Conservation (phyloP, 2,329 filamentous ascomycete species). For the Emydomyces testavorans region DNA sequence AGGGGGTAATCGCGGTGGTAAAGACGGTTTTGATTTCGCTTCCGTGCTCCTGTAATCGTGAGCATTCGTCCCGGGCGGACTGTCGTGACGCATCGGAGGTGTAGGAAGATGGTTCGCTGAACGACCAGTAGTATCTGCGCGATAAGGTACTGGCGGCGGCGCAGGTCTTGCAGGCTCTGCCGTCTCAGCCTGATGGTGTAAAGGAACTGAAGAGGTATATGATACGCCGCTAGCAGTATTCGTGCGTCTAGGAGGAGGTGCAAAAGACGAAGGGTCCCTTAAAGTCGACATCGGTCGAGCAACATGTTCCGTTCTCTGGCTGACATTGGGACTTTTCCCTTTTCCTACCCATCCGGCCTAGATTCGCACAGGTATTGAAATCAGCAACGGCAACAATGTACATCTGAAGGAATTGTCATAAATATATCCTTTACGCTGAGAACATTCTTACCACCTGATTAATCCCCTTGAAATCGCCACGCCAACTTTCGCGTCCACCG, state of each 20-base stretch:
- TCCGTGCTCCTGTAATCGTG: too few relatives aligned
- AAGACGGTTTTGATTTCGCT: constrained; percentile 39
- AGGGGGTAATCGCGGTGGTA: constrained; percentile 62
- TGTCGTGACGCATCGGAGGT: constrained; percentile 48
- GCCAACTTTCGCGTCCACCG: constrained; percentile 44
- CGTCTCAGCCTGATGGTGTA: constrained; percentile 22
- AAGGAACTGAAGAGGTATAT: constrained; percentile 34
- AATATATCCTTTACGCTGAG: background rate
- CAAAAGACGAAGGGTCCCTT: constrained; percentile 66
- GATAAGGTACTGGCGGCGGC: constrained; percentile 53
- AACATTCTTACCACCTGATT: constrained; percentile 42
- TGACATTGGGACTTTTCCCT: constrained; percentile 35
- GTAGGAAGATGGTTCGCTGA: constrained; percentile 57
- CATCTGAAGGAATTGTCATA: background rate
- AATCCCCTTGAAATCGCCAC: constrained; percentile 46
- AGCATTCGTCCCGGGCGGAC: constrained; percentile 16
- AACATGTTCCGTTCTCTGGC: constrained; percentile 37
- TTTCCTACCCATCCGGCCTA: constrained; percentile 51
- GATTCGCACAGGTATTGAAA: constrained; percentile 9
- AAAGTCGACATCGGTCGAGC: constrained; percentile 57
- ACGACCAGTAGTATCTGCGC: constrained; percentile 58
- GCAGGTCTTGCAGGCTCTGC: constrained; percentile 31
- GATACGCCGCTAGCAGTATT: constrained; percentile 38
- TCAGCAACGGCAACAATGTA: background rate
- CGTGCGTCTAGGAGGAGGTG: constrained; percentile 62